Conservation (phyloP, 2,329 filamentous ascomycete genomes). For the Cladosporium cucumerinum region DNA sequence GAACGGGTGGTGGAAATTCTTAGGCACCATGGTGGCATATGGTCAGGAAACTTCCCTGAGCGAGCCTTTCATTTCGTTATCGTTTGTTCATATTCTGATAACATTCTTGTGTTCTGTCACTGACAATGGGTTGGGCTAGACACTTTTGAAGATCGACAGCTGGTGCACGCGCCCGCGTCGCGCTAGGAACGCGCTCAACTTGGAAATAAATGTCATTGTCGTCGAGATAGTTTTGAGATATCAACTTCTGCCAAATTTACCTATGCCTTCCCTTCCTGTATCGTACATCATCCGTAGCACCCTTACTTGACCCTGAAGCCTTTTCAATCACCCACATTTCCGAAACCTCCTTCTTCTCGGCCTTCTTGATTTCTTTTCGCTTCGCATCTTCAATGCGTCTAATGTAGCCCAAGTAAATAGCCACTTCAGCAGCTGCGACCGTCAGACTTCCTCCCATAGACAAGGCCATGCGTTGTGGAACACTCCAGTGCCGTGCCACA, state of each 20-base stretch:
- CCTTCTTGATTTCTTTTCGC: slow-evolving; percentile 56
- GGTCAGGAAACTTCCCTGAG: background rate
- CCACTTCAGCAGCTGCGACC: slow-evolving; percentile 73
- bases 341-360: slow-evolving; percentile 66
- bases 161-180: background rate
- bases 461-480: slow-evolving; percentile 65
- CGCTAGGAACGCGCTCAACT: background rate
- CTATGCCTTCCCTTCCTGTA: slow-evolving; percentile 45
- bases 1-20: slow-evolving; percentile 81
- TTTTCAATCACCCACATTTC: slow-evolving; percentile 62
- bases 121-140: background rate
- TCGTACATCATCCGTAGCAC: slow-evolving; percentile 33
- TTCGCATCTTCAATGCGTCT: slow-evolving; percentile 68
- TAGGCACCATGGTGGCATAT: slow-evolving; percentile 23
- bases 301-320: slow-evolving; percentile 13
- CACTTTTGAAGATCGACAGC: background rate
- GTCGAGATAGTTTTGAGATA: background rate
- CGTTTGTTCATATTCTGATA: background rate
- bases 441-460: slow-evolving; percentile 67
- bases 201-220: background rate
- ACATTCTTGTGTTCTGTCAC: background rate
- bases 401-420: slow-evolving; percentile 72
- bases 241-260: slow-evolving; percentile 25
- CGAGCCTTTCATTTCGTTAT: background rate
- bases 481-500: slow-evolving; percentile 71